phyloP scores from a whole-genome alignment of 1,284 basidiomycete species.

The Ganoderma leucocontextum region DNA sequence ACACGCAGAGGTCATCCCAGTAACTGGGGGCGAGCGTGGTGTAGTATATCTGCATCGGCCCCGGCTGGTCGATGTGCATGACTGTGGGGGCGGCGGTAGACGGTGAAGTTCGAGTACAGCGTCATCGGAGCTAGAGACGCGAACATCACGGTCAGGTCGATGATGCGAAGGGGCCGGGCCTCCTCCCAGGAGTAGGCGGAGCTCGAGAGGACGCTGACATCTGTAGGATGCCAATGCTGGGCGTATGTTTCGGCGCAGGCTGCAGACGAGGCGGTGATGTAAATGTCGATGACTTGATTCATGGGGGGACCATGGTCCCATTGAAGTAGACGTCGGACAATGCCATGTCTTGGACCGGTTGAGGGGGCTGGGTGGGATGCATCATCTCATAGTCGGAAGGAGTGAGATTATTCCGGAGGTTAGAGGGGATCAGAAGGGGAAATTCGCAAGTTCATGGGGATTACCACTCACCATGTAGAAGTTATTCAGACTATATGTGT shows the following conservation, averaged over 20 bases:
- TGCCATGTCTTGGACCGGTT: slow-evolving; percentile 15
- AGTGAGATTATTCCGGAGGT: slow-evolving; percentile 45
- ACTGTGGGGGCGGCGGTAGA: slow-evolving; percentile 57
- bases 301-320: slow-evolving; percentile 20
- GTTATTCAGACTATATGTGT: slow-evolving; percentile 45
- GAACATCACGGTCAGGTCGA: slow-evolving; percentile 72
- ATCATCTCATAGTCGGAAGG: slow-evolving; percentile 50
- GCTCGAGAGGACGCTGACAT: slow-evolving; percentile 26
- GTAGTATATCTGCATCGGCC: slow-evolving; percentile 53
- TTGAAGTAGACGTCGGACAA: slow-evolving; percentile 20
- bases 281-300: slow-evolving; percentile 45
- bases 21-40: slow-evolving; percentile 65
- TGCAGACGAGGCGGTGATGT: slow-evolving; percentile 59
- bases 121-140: slow-evolving; percentile 51
- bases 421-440: slow-evolving; percentile 15
- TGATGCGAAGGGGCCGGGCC: slow-evolving; percentile 60
- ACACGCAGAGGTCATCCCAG: slow-evolving; percentile 63
- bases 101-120: slow-evolving; percentile 62
- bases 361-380: slow-evolving; percentile 30
- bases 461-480: slow-evolving; percentile 44
- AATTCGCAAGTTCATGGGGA: background rate
- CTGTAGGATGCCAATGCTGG: slow-evolving; percentile 16
- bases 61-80: slow-evolving; percentile 58
- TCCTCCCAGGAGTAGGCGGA: slow-evolving; percentile 44
- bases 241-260: slow-evolving; percentile 16